phyloP scores from a whole-genome alignment of 116 monocot species.

The Cymodocea nodosa region DNA sequence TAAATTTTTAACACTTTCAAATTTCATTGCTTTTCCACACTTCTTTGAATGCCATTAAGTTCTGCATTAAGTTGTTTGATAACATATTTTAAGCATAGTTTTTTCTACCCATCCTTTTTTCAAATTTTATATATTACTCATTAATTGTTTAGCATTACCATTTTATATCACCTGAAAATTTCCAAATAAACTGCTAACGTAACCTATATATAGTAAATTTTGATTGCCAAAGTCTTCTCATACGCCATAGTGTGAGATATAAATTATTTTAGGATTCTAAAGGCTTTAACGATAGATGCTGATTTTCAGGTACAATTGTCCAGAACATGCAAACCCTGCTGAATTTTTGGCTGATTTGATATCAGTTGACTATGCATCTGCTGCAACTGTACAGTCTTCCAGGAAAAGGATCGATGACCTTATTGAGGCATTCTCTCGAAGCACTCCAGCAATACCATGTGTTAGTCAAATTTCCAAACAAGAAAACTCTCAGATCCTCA shows the following conservation, averaged over 20 bases:
- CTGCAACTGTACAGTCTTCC: slow-evolving; percentile 67
- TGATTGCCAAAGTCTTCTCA: background rate
- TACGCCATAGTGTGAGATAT: background rate
- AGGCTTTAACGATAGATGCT: background rate
- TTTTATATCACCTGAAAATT: no score
- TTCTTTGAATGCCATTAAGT: no score
- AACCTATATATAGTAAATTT: background rate
- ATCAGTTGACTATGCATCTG: slow-evolving; percentile 78
- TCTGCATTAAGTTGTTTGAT: no score
- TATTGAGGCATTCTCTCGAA: slow-evolving; percentile 58
- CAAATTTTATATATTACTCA: no score
- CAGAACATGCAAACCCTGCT: slow-evolving; percentile 89
- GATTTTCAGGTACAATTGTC: slow-evolving; percentile 55
- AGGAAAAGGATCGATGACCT: slow-evolving; percentile 74
- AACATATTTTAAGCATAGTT: no score
- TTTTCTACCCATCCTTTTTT: no score
- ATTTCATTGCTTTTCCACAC: no score
- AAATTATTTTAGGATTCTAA: no score
- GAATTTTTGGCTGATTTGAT: slow-evolving; percentile 97
- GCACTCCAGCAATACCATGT: slow-evolving; percentile 18
- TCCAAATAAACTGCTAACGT: no score
- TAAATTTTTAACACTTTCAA: no score
- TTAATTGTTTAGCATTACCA: no score
- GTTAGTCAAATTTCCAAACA: slow-evolving; percentile 18
- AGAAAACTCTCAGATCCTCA: slow-evolving; percentile 12